Percentiles rank a stretch among this genome's conserved stretches.
Conservation (phyloP, 441 rosid species). For the Jatropha podagrica region DNA sequence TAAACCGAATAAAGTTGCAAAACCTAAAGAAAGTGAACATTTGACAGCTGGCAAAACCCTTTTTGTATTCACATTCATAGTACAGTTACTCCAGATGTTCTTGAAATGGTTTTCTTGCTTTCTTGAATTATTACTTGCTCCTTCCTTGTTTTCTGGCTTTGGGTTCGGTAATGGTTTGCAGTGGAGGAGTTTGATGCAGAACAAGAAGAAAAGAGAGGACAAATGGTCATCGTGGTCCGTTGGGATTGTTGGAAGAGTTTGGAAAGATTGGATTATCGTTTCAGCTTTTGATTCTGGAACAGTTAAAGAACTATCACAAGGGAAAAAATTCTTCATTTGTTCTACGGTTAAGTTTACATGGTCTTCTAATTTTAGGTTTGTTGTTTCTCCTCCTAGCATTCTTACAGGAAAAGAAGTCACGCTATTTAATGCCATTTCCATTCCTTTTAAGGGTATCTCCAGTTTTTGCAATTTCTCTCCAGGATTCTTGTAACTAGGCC, state of each 20-base stretch:
- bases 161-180: constrained; percentile 39
- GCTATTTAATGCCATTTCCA: constrained; percentile 64
- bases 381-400: constrained; percentile 29
- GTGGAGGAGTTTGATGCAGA: constrained; percentile 63
- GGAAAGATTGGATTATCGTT: constrained; percentile 35
- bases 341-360: constrained; percentile 39
- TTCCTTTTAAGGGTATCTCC: constrained; percentile 63
- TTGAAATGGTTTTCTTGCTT: constrained; percentile 20
- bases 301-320: constrained; percentile 35
- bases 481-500: constrained; percentile 34
- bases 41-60: constrained; percentile 58
- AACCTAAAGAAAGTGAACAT: constrained; percentile 67
- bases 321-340: constrained; percentile 33
- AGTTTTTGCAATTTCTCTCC: constrained; percentile 52
- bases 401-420: constrained; percentile 37
- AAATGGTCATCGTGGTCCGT: constrained; percentile 39
- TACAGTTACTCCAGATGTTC: constrained; percentile 25
- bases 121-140: constrained; percentile 15
- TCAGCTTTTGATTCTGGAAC: constrained; percentile 52
- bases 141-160: constrained; percentile 11
- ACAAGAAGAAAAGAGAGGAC: constrained; percentile 67
- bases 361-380: constrained; percentile 42
- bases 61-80: constrained; percentile 28
- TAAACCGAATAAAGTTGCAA: constrained; percentile 61
- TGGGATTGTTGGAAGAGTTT: constrained; percentile 49